Base-by-base conservation (phyloP, 1,139 yeast genomes). In the Kluyveromyces sp. region DNA sequence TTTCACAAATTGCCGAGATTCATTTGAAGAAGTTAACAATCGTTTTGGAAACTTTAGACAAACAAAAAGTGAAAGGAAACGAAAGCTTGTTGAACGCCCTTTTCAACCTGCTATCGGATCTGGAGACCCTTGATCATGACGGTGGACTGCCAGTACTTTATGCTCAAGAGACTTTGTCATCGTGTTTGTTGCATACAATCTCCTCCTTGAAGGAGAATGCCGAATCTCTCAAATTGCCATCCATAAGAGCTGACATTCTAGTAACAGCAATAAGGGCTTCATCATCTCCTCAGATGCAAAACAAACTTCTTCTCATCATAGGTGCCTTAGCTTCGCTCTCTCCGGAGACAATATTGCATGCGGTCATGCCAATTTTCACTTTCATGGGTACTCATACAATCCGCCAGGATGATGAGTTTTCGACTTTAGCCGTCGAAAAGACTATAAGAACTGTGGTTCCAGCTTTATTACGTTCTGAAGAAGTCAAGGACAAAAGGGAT, bases 331-430 rank as follows among this genome's bases (percentile, higher is more conserved):
- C 97, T 0, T 71, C 88, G 0, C 68, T 89, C 46, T 87, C 92
- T 15, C 96, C 98, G 7, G 97, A 92, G 60, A 78, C 84, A 33
- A 88, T 92, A 32, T 71, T 94, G 51, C 97, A 94, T 66, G 85
- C 96, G 3, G 95, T 94, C 12, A 92, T 92, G 99, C 98, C 99
- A 16, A 89, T 92, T 44, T 92, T 92, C 69, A 94, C 98, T 0
- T 94, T 92, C 58, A 92, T 92, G 98, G 99, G 99, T 46, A 95
- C 97, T 26, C 95, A 88, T 57, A 88, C 97, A 11, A 78, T 94
- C 42, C 82, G 96, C 59, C 96, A 92, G 67, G 98, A 92, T 64
- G 97, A 92, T 62, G 96, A 88, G 58, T 89, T 86, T 61, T 86
- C 96, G 1, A 84, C 84, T 37, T 83, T 85, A 51, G 96, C 92